Percentiles rank a stretch among this genome's conserved stretches.
Conservation (phyloP, 2,329 filamentous ascomycete species). For the Scedosporium dehoogii region DNA sequence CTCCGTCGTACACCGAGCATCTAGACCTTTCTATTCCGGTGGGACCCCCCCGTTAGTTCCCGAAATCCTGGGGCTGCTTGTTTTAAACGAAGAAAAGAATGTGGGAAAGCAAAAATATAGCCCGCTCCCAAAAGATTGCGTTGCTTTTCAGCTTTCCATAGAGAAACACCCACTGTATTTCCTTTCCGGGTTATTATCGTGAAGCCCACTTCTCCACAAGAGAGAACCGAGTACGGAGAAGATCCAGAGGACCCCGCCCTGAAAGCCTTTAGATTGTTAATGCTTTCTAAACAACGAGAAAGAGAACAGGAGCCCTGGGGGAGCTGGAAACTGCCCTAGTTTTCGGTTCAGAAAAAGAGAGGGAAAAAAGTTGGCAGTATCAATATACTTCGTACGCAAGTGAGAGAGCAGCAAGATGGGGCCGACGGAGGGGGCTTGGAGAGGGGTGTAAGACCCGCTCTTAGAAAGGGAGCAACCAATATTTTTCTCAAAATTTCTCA, state of each 20-base stretch:
- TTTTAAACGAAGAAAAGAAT: no score
- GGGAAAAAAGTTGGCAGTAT: no score
- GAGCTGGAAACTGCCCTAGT: no score
- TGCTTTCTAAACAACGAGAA: no score
- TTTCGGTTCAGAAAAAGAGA: no score
- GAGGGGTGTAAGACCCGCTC: neutral
- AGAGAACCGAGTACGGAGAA: neutral
- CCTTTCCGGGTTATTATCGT: slow-evolving; percentile 5
- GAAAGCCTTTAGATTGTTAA: no score
- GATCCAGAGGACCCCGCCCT: no score
- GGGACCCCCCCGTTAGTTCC: neutral
- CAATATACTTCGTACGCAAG: no score
- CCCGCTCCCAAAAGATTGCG: no score
- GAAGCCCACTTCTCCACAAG: neutral
- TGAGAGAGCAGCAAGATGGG: neutral
- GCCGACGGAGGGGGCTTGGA: neutral
- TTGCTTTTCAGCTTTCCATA: neutral
- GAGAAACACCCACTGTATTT: neutral
- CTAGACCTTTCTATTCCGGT: neutral
- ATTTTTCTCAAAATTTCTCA: neutral
- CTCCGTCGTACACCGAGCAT: slow-evolving; percentile 2
- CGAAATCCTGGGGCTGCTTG: neutral
- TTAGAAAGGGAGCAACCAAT: neutral
- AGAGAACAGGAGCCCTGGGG: no score
- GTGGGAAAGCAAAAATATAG: no score